These are phyloP conservation scores for Aurifilum marmelostoma DNA, from an alignment of 2,329 filamentous ascomycete species.

Conservation along the genomic window DNA sequence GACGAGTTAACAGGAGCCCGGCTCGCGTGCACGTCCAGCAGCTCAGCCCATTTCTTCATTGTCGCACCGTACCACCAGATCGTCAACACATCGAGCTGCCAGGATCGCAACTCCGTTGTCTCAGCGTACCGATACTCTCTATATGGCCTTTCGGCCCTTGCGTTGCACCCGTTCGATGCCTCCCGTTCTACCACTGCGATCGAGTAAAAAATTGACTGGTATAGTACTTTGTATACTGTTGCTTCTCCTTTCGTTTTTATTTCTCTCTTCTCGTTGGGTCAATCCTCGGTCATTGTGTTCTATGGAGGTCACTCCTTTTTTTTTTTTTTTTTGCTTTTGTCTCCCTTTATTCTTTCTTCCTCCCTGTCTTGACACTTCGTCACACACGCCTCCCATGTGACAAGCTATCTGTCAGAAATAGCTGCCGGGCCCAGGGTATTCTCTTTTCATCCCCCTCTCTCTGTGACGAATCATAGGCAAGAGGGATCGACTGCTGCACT, in stretches of 20 bases:
- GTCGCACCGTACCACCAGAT: constrained; percentile 26
- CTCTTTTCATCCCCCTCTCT: neutral
- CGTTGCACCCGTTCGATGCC: constrained; percentile 22
- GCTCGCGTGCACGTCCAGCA: constrained; percentile 13
- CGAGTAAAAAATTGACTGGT: neutral
- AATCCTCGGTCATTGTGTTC: neutral
- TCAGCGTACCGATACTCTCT: constrained; percentile 14
- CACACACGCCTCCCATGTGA: neutral
- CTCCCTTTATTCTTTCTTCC: neutral
- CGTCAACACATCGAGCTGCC: constrained; percentile 23
- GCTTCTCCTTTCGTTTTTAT: neutral
- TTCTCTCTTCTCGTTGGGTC: too few relatives aligned
- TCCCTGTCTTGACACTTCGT: neutral
- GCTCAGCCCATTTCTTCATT: constrained; percentile 2
- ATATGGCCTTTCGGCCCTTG: constrained; percentile 22
- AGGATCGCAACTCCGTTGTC: constrained; percentile 24
- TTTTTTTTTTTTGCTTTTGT: neutral
- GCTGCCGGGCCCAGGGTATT: neutral
- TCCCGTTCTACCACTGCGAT: constrained; percentile 10
- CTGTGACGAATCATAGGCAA: neutral
- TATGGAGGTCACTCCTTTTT: too few relatives aligned
- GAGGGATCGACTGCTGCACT: neutral
- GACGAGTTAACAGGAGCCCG: neutral
- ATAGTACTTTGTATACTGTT: neutral
- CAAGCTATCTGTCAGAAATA: neutral